phyloP scores from a whole-genome alignment of 176 grass and related monocot species.

The Tillandsia leiboldiana region DNA sequence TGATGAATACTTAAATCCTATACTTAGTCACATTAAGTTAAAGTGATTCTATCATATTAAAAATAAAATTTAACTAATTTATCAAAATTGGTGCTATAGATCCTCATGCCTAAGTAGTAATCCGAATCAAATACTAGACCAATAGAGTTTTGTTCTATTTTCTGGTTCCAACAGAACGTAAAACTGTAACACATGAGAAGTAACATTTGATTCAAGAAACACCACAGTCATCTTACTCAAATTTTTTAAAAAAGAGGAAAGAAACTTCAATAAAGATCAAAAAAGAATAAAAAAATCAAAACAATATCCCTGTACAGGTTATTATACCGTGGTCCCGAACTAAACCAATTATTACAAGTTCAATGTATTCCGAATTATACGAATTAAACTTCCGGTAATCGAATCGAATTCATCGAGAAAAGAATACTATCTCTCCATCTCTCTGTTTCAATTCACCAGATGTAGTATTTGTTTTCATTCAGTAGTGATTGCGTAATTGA shows the following conservation, averaged over 20 bases:
- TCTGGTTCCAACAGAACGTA: too few relatives aligned
- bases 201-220: not conserved
- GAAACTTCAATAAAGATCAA: not conserved
- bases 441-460: not conserved
- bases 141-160: too few relatives aligned
- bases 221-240: not conserved
- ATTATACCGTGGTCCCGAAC: not conserved
- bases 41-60: too few relatives aligned
- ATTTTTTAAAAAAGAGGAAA: not conserved
- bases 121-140: too few relatives aligned
- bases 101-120: too few relatives aligned
- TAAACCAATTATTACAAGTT: not conserved
- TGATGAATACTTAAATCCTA: too few relatives aligned
- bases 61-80: too few relatives aligned
- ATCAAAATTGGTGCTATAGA: too few relatives aligned
- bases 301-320: not conserved
- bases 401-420: not conserved
- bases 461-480: conserved; percentile 1
- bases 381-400: not conserved
- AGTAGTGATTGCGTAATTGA: not conserved
- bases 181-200: not conserved
- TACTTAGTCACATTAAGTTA: too few relatives aligned
- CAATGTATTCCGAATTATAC: not conserved
- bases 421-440: not conserved
- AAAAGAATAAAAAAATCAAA: not conserved